phyloP scores from a whole-genome alignment of 2,329 filamentous ascomycete species.

The Cladophialophora chaetospira region DNA sequence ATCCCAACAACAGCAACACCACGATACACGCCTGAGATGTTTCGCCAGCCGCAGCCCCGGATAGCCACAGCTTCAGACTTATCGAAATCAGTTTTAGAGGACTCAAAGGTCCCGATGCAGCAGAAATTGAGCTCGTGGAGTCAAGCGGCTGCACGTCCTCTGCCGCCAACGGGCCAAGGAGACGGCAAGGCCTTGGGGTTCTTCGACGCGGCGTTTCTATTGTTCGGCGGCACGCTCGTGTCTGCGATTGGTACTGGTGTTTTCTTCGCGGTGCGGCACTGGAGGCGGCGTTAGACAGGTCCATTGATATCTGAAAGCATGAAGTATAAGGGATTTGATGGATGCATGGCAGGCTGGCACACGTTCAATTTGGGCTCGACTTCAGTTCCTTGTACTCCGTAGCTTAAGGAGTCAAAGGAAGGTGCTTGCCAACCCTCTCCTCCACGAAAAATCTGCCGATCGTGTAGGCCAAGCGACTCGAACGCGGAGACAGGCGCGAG shows the following conservation, averaged over 20 bases:
- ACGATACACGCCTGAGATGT: constrained; percentile 3
- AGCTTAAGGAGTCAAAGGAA: too few species aligned
- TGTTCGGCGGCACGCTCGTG: background rate
- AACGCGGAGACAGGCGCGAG: too few species aligned
- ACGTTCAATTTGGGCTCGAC: too few species aligned
- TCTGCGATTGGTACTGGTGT: background rate
- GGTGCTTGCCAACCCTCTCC: too few species aligned
- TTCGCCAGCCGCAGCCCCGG: constrained; percentile 13
- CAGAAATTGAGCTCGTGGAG: constrained; percentile 4
- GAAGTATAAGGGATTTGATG: too few species aligned
- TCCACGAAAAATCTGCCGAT: too few species aligned
- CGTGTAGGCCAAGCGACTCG: too few species aligned
- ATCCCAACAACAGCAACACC: constrained; percentile 31
- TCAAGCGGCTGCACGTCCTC: constrained; percentile 26
- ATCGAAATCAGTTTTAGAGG: background rate
- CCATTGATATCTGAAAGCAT: too few species aligned
- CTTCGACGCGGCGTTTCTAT: constrained; percentile 52
- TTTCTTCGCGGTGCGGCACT: background rate
- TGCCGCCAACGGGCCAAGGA: constrained; percentile 41
- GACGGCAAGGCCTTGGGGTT: constrained; percentile 46
- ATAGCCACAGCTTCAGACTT: constrained; percentile 3
- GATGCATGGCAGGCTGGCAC: too few species aligned
- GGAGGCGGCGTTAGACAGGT: background rate
- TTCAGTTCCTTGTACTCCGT: too few species aligned
- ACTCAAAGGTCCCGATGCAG: background rate